Evolutionary conservation across 1,284 basidiomycete genomes (phyloP).

Genomic region (Ustilago nuda): DNA sequence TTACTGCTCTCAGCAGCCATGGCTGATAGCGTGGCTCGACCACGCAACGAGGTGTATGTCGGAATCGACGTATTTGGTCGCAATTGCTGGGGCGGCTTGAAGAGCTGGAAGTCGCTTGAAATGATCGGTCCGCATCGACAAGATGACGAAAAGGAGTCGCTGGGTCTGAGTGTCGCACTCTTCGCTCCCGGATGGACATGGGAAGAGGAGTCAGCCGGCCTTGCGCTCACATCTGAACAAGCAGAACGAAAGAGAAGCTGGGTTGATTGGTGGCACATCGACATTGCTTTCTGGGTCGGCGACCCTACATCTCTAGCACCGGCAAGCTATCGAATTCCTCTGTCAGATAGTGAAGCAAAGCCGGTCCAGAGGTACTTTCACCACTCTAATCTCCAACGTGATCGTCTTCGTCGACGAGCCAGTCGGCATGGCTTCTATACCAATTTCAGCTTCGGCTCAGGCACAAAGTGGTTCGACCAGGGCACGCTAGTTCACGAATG

Average conservation of each 20-base stretch:
- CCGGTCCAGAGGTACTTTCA: conserved; percentile 25
- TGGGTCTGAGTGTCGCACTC: conserved; percentile 57
- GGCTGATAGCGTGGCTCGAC: conserved; percentile 35
- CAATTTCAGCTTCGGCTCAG: conserved; percentile 58
- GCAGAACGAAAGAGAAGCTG: conserved; percentile 26
- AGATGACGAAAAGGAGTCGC: neutral
- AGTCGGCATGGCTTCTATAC: conserved; percentile 36
- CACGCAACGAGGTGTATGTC: conserved; percentile 39
- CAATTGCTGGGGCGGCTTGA: conserved; percentile 59
- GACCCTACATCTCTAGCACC: neutral
- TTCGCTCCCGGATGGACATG: conserved; percentile 67
- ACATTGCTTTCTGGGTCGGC: conserved; percentile 44
- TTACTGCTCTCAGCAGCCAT: conserved; percentile 41
- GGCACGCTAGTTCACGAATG: conserved; percentile 41
- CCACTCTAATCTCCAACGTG: conserved; percentile 6
- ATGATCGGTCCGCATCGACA: conserved; percentile 46
- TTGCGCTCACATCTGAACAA: conserved; percentile 8
- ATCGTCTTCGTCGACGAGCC: conserved; percentile 10
- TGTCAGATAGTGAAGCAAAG: conserved; percentile 5
- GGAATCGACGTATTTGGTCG: conserved; percentile 65
- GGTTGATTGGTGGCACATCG: conserved; percentile 57
- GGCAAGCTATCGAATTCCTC: neutral
- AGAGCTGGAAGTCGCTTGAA: conserved; percentile 52
- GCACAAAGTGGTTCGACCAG: conserved; percentile 47
- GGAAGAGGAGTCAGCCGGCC: conserved; percentile 52